A percentile compares a stretch with the other conserved stretches of the same genome.
phyloP scores from a whole-genome alignment of 2,329 filamentous ascomycete genomes.

The Chaetomium strumarium region DNA sequence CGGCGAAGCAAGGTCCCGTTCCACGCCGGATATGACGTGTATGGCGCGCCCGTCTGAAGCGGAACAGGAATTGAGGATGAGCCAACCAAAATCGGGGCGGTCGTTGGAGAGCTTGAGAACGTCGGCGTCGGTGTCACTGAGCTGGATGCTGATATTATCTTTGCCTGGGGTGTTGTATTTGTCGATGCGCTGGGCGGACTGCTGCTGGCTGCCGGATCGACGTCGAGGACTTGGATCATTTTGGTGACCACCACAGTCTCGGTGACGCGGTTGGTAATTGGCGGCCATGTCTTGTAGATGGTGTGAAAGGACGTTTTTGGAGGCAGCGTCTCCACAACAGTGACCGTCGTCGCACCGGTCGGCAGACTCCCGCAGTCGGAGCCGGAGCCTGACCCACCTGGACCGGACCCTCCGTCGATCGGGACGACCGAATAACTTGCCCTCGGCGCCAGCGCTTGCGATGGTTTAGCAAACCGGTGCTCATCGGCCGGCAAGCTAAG shows the following conservation, averaged over 20 bases:
- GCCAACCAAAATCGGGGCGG: slow-evolving; percentile 14
- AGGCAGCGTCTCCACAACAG: slow-evolving; percentile 25
- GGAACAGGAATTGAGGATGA: slow-evolving; percentile 20
- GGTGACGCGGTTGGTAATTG: slow-evolving; percentile 29
- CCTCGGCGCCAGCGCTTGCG: slow-evolving; percentile 25
- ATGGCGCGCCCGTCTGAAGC: slow-evolving; percentile 34
- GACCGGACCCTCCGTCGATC: slow-evolving; percentile 30
- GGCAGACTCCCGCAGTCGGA: slow-evolving; percentile 1
- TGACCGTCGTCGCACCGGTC: slow-evolving; percentile 17
- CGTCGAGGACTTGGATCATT: slow-evolving; percentile 29
- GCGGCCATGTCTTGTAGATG: slow-evolving; percentile 25
- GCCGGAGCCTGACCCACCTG: slow-evolving; percentile 17
- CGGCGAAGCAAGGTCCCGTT: slow-evolving; percentile 33
- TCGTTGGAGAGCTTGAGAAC: slow-evolving; percentile 3
- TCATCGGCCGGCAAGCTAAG: slow-evolving; percentile 28
- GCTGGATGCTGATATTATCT: slow-evolving; percentile 1
- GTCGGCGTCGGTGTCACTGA: slow-evolving; percentile 9
- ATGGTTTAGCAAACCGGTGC: slow-evolving; percentile 9
- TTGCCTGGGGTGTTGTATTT: neutral
- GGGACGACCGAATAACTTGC: slow-evolving; percentile 36
- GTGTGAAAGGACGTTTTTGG: slow-evolving; percentile 27
- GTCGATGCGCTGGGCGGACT: slow-evolving; percentile 5
- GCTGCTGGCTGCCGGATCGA: slow-evolving; percentile 16
- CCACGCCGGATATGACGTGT: slow-evolving; percentile 41
- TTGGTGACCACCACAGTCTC: slow-evolving; percentile 29